phyloP scores from a whole-genome alignment of 2,329 filamentous ascomycete genomes.

The Neoscytalidium dimidiatum region DNA sequence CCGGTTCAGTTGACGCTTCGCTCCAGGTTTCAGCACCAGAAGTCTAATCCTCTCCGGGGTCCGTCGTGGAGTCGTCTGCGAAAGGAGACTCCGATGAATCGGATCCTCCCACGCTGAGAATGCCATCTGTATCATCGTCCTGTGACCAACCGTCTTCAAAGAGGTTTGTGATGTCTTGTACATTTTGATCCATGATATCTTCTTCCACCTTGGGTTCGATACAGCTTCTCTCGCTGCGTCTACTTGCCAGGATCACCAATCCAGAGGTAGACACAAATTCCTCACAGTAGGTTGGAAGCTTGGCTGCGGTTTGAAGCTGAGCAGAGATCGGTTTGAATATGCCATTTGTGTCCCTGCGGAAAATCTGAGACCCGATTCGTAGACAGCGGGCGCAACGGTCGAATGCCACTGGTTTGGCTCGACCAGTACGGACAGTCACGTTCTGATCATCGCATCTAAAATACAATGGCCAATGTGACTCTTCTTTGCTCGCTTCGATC shows the following conservation, averaged over 20 bases:
- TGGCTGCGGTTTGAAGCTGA: not conserved
- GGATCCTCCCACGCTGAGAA: no score
- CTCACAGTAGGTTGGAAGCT: not conserved
- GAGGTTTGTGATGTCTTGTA: not conserved
- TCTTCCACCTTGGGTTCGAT: not conserved
- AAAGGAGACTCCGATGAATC: no score
- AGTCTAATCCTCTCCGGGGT: not conserved
- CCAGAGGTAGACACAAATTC: not conserved
- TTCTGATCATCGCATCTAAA: not conserved
- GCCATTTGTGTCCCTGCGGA: not conserved
- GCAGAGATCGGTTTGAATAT: not conserved
- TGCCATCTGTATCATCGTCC: no score
- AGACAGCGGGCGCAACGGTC: not conserved
- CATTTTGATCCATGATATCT: not conserved
- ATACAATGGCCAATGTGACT: not conserved
- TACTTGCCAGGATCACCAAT: not conserved
- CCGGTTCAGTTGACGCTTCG: not conserved
- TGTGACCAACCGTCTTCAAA: not conserved
- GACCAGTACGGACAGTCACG: not conserved
- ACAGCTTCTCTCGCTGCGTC: not conserved
- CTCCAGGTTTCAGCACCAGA: constrained; percentile 3
- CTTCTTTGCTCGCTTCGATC: not conserved
- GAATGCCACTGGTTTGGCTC: not conserved
- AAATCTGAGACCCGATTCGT: not conserved
- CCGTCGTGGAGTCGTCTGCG: not conserved